Evolutionary conservation across 2,329 filamentous ascomycete genomes (phyloP).

Genomic region (Neonectria faginata): DNA sequence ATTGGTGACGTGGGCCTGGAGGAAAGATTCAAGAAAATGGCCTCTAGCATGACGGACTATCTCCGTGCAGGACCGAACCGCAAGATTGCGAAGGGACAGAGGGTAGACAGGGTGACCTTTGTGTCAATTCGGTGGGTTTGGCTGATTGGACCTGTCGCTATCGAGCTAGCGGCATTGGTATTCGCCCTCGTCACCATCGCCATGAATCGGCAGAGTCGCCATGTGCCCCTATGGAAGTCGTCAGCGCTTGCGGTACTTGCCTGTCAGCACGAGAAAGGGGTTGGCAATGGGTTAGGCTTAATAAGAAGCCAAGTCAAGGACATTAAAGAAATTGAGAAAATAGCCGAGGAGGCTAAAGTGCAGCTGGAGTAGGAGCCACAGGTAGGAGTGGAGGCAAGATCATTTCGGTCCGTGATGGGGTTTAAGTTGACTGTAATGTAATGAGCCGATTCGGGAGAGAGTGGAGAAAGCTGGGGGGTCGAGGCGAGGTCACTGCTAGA

Average conservation of each 20-base stretch:
- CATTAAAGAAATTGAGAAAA: slow-evolving; percentile 17
- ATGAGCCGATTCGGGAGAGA: no score
- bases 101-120: slow-evolving; percentile 12
- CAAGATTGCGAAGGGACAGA: neutral
- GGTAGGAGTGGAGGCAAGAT: no score
- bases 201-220: slow-evolving; percentile 8
- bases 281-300: neutral
- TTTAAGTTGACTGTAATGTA: no score
- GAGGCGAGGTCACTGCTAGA: no score
- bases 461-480: no score
- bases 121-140: slow-evolving; percentile 23
- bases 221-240: slow-evolving; percentile 31
- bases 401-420: no score
- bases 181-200: slow-evolving; percentile 20
- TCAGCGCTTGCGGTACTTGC: slow-evolving; percentile 21
- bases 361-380: no score
- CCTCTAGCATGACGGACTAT: slow-evolving; percentile 1
- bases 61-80: slow-evolving; percentile 19
- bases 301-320: slow-evolving; percentile 10
- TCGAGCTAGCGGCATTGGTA: slow-evolving; percentile 11
- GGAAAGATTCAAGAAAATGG: no score
- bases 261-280: slow-evolving; percentile 6
- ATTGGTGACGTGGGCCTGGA: no score
- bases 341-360: slow-evolving; percentile 4
- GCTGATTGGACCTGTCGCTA: slow-evolving; percentile 9